phyloP scores from a whole-genome alignment of 1,284 basidiomycete genomes.

The Abortiporus biennis region DNA sequence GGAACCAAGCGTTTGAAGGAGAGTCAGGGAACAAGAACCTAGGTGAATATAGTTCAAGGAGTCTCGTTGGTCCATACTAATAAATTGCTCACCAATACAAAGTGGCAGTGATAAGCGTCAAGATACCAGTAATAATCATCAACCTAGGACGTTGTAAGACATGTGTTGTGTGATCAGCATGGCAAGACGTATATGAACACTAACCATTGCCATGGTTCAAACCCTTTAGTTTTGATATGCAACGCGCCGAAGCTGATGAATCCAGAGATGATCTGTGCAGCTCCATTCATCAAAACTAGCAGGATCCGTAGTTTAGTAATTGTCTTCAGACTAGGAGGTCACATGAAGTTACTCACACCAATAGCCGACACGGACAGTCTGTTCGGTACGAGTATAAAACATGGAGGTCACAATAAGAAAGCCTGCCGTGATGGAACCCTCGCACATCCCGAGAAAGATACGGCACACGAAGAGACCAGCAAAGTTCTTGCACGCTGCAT shows the following conservation, averaged over 20 bases:
- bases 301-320: background rate
- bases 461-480: constrained; percentile 60
- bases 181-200: constrained; percentile 10
- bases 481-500: constrained; percentile 72
- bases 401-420: constrained; percentile 74
- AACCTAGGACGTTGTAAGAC: constrained; percentile 38
- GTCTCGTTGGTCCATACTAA: too few species aligned
- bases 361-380: constrained; percentile 69
- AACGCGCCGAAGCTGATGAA: constrained; percentile 66
- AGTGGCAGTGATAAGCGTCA: constrained; percentile 50
- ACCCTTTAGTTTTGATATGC: constrained; percentile 46
- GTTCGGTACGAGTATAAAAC: constrained; percentile 76
- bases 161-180: background rate
- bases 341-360: constrained; percentile 62
- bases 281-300: constrained; percentile 22
- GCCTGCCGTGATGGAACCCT: constrained; percentile 73
- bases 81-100: constrained; percentile 51
- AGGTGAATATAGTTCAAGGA: background rate
- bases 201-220: constrained; percentile 71
- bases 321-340: too few species aligned
- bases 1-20: constrained; percentile 65
- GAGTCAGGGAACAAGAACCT: constrained; percentile 70
- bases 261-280: constrained; percentile 53
- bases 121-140: constrained; percentile 64
- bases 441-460: constrained; percentile 67